A percentile compares a stretch with the other conserved stretches of the same genome.
Conservation (phyloP, 2,329 filamentous ascomycete species). For the Xylariaceae sp. region DNA sequence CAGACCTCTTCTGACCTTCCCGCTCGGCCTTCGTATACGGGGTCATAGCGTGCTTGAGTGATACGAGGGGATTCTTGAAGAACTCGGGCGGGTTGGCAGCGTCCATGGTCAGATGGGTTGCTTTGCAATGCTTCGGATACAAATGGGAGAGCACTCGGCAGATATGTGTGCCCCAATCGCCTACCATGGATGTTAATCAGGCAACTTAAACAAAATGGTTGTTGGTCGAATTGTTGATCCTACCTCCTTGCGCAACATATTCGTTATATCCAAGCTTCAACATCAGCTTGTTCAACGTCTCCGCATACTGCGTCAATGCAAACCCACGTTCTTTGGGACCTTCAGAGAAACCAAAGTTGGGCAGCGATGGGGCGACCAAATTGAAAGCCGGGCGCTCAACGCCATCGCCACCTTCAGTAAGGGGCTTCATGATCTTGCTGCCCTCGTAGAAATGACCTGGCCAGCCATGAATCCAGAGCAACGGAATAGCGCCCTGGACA, state of each 20-base stretch:
- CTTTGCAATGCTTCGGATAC: conserved; percentile 53
- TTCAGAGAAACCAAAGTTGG: conserved; percentile 47
- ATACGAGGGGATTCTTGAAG: conserved; percentile 50
- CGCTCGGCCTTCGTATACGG: conserved; percentile 50
- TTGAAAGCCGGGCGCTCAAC: conserved; percentile 43
- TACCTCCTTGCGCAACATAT: conserved; percentile 41
- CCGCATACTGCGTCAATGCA: conserved; percentile 54
- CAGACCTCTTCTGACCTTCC: conserved; percentile 45
- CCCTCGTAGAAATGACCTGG: conserved; percentile 67
- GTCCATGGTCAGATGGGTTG: conserved; percentile 57
- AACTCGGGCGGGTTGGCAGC: conserved; percentile 44
- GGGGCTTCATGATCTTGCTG: conserved; percentile 52
- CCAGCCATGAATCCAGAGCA: conserved; percentile 39
- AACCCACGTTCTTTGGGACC: conserved; percentile 48
- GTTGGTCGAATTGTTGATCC: background rate
- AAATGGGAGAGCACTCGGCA: conserved; percentile 55
- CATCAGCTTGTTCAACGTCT: conserved; percentile 65
- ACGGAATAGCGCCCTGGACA: conserved; percentile 29
- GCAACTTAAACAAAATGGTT: background rate
- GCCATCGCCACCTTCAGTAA: conserved; percentile 34
- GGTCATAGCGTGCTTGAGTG: conserved; percentile 49
- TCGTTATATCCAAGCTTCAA: conserved; percentile 57
- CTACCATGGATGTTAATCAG: conserved; percentile 29
- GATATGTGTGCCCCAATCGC: conserved; percentile 66
- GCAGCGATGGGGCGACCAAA: conserved; percentile 53